Evolutionary conservation across 1,284 basidiomycete species (phyloP).

Genomic region (Lignosus rhinocerotis): DNA sequence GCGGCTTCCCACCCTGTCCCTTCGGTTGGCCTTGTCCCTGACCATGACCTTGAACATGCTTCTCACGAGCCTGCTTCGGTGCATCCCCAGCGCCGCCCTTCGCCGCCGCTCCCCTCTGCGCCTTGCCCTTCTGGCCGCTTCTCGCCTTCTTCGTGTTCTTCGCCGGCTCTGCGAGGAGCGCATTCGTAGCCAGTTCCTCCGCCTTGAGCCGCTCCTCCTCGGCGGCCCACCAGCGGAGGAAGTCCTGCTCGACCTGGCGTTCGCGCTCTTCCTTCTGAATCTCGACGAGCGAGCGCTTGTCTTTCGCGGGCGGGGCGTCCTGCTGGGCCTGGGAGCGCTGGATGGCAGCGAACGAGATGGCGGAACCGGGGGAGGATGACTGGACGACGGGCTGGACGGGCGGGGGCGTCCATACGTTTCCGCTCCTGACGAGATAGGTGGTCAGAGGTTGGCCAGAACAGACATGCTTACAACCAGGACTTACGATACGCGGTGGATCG

Average conservation of each 20-base stretch:
- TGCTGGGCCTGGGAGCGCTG: conserved; percentile 62
- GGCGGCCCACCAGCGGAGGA: conserved; percentile 83
- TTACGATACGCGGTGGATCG: conserved; percentile 49
- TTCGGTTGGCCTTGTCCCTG: not conserved
- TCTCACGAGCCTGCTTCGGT: conserved; percentile 1
- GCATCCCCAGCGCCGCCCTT: not conserved
- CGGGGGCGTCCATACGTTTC: conserved; percentile 56
- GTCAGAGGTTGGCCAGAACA: not conserved
- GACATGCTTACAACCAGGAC: conserved; percentile 30
- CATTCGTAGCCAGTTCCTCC: conserved; percentile 17
- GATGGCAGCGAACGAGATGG: conserved; percentile 79
- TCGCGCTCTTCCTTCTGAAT: conserved; percentile 84
- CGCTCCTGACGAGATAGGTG: conserved; percentile 35
- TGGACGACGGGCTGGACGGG: conserved; percentile 47
- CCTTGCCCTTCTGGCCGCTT: conserved; percentile 8
- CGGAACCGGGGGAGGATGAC: conserved; percentile 36
- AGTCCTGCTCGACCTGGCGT: conserved; percentile 69
- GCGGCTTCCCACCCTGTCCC: conserved; percentile 5
- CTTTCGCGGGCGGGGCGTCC: conserved; percentile 40
- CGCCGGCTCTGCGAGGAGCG: conserved; percentile 1
- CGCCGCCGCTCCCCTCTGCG: conserved; percentile 2
- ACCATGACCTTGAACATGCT: not conserved
- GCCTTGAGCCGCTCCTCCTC: conserved; percentile 70
- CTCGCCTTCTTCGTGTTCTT: conserved; percentile 18
- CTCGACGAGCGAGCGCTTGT: conserved; percentile 68